Base-by-base conservation (phyloP, 192 early-diverging fungal genomes). In the Backusella australiensis region DNA sequence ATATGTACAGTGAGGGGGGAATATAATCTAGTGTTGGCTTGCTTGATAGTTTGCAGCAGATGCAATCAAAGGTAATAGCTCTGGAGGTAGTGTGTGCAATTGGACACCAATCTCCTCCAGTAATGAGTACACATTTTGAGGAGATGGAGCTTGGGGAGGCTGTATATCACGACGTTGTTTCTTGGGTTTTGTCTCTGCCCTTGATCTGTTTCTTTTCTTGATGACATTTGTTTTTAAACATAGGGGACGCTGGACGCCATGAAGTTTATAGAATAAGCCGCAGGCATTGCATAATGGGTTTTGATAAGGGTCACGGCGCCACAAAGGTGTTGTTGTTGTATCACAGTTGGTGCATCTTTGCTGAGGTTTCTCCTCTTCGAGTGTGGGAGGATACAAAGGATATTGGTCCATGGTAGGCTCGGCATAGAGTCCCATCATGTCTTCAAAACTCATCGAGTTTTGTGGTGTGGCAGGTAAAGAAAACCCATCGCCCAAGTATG, bases 281-380 rank as follows among this genome's bases (percentile, higher is more conserved):
- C 98, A 99, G 0, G 97, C 97, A 72, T 99, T 99, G 80, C 98
- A 99, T 15, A 99, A 90, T 2, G 95, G 90, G 35, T 95, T 92
- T 38, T 97, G 97, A 56, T 91, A 86, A 9, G 92, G 90, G 81
- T 96, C 91, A n/a, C 96, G 85, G 5, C 98, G 91, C 98, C 98
- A 99, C 34, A 99, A 87, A 1, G 96, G 93, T 3, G 98, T 99
- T n/a, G 91, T 93, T 35, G 91, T 95, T 1, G 80, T 81, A 8
- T 23, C 34, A 29, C 80, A 81, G 56, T 81, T 81, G 52, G 34
- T 74, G 42, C 79, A 81, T 26, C 34, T n/a, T 7, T 74, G 75
- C 0, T 34, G 19, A 23, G 38, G 34, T 1, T 26, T 66, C n/a
- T 80, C 38, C 1, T 35, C 26, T 15, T 59, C 70, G 12, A 67